Conservation (phyloP, 768 basidiomycete species). For the Pleurotus tuber-regium region DNA sequence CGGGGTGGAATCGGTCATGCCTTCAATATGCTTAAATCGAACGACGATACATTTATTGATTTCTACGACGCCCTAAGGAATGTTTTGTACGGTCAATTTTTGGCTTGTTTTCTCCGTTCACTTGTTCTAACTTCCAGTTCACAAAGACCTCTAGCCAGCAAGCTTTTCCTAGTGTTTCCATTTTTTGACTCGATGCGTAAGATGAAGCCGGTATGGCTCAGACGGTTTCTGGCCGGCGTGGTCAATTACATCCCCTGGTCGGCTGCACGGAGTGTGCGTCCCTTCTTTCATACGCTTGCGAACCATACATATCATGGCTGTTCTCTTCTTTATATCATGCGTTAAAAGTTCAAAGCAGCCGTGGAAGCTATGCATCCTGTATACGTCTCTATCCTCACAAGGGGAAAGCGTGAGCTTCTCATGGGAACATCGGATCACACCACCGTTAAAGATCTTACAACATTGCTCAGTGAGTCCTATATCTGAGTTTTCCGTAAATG, state of each 20-base stretch:
- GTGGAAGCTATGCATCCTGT: constrained; percentile 21
- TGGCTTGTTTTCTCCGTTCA: background rate
- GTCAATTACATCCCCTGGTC: constrained; percentile 22
- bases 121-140: background rate
- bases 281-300: background rate
- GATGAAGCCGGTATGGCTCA: constrained; percentile 22
- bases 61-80: constrained; percentile 15
- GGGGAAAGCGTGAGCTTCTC: constrained; percentile 15
- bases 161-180: constrained; percentile 22
- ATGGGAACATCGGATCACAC: constrained; percentile 17
- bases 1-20: constrained; percentile 20
- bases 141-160: constrained; percentile 21
- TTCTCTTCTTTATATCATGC: background rate
- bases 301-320: no score
- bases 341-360: constrained; percentile 20
- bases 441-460: constrained; percentile 22
- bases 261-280: constrained; percentile 15
- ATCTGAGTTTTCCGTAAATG: background rate
- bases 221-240: constrained; percentile 15
- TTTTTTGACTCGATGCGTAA: constrained; percentile 22
- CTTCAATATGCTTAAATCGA: constrained; percentile 15
- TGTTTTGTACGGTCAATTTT: constrained; percentile 10
- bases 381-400: constrained; percentile 15
- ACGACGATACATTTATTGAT: constrained; percentile 12
- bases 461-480: constrained; percentile 19